phyloP scores from a whole-genome alignment of 768 basidiomycete species.

The Lactarius quietus region DNA sequence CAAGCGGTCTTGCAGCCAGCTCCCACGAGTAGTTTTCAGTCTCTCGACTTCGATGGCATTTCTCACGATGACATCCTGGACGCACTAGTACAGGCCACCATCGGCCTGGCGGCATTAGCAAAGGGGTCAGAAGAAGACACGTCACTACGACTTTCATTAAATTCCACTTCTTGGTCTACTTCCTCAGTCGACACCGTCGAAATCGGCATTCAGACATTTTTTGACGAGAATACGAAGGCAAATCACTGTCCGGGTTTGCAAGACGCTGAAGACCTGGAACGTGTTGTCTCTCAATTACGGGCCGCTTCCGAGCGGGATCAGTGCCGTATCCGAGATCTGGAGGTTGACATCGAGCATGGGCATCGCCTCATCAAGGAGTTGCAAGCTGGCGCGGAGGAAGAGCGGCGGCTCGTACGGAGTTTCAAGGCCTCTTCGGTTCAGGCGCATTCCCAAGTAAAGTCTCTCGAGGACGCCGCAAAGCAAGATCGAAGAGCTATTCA shows the following conservation, averaged over 20 bases:
- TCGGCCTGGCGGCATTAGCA: conserved; percentile 11
- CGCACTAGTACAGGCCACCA: conserved; percentile 9
- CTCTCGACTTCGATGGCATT: conserved; percentile 1
- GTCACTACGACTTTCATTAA: background rate
- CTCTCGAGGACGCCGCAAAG: conserved; percentile 14
- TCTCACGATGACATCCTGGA: conserved; percentile 19
- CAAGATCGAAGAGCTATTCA: conserved; percentile 11
- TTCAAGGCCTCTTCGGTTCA: conserved; percentile 6
- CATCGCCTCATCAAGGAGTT: conserved; percentile 15
- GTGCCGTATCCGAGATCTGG: conserved; percentile 16
- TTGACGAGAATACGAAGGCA: background rate
- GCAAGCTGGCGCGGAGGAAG: conserved; percentile 2
- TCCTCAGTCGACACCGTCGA: background rate
- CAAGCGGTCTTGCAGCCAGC: background rate
- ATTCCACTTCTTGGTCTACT: background rate
- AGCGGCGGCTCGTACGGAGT: conserved; percentile 7
- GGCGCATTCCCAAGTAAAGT: conserved; percentile 6
- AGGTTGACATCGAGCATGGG: conserved; percentile 9
- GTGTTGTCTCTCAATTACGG: background rate
- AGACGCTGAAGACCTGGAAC: conserved; percentile 2
- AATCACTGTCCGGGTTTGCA: background rate
- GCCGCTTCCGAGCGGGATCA: conserved; percentile 7
- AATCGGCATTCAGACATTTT: conserved; percentile 9
- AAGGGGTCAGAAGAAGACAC: conserved; percentile 1
- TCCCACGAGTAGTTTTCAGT: background rate